A percentile compares a stretch with the other conserved stretches of the same genome.
These are phyloP conservation scores for Rhodotorula sp. DNA, from an alignment of 1,284 basidiomycete genomes.

Conservation along the genomic window DNA sequence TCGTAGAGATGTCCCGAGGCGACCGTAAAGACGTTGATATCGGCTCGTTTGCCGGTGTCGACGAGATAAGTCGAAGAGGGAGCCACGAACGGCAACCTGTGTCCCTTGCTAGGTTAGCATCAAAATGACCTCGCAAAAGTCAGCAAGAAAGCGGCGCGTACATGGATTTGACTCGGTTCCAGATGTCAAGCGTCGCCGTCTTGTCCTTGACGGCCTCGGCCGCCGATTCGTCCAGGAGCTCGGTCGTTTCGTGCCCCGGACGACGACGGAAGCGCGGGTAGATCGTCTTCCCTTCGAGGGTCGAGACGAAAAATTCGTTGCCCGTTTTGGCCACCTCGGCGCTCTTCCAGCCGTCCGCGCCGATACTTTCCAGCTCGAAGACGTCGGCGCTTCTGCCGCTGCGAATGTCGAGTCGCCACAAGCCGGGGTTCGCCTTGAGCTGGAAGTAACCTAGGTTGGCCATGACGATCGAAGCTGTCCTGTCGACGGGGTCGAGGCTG, in stretches of 20 bases:
- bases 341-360: slow-evolving; percentile 72
- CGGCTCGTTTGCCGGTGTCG: slow-evolving; percentile 58
- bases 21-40: slow-evolving; percentile 98
- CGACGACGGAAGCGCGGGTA: slow-evolving; percentile 73
- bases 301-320: slow-evolving; percentile 68
- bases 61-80: slow-evolving; percentile 5
- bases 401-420: slow-evolving; percentile 77
- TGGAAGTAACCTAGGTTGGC: slow-evolving; percentile 96
- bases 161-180: slow-evolving; percentile 34
- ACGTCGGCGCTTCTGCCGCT: slow-evolving; percentile 69
- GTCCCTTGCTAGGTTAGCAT: too few relatives aligned
- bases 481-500: slow-evolving; percentile 31
- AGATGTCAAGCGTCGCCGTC: slow-evolving; percentile 2
- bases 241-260: slow-evolving; percentile 72
- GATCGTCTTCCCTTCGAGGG: slow-evolving; percentile 81
- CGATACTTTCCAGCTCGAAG: slow-evolving; percentile 73
- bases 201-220: background rate
- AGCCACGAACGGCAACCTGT: slow-evolving; percentile 39
- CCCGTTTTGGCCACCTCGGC: slow-evolving; percentile 62
- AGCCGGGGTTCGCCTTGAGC: slow-evolving; percentile 87
- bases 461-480: slow-evolving; percentile 58
- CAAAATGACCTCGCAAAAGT: background rate
- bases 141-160: slow-evolving; percentile 5
- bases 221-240: slow-evolving; percentile 65
- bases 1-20: slow-evolving; percentile 95